Base-by-base conservation (phyloP, 164 flowering plant species). In the Magnolia officinalis region DNA sequence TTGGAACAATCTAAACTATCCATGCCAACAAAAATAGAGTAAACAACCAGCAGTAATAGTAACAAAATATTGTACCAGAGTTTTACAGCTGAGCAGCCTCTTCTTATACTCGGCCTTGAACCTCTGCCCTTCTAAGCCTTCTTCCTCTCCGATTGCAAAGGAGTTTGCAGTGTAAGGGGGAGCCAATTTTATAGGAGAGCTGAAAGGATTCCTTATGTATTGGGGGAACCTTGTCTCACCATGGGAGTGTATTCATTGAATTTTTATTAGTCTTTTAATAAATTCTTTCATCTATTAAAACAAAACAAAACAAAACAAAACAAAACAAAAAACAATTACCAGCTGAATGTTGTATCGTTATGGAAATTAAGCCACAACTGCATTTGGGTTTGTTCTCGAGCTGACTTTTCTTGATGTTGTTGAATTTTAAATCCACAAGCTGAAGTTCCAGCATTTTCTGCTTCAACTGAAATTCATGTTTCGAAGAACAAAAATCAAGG, bases 361-460 rank as follows among this genome's bases (percentile, higher is more conserved):
- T 7, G 13, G 61, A 55, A 55, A 37, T 37, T 37, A 37, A 55
- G 61, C 61, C 18, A 92, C 71, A 89, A 14, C 79, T 95, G 89
- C 87, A 95, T 90, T 80, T 91, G 94, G 68, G 92, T 84, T 79
- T 92, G 91, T 81, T 93, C 99, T 75, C 92, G 93, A 70, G 80
- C 77, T 67, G 88, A 78, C 81, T 91, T 92, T 81, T 92, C 98
- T 82, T 91, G 93, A 77, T 89, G 90, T 77, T 93, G 98, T 84
- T 89, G 86, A 79, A 88, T 85, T 93, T 95, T 75, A 95, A 79
- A 55, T 95, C 96, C 79, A 97, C 89, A 84, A 95, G 81, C 87
- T 95, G 93, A 77, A 92, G 92, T 83, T 95, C 99, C 68, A 95
- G 86, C 1, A 84, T 73, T 74, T 95, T 93, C 82, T 95, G 96